phyloP scores from a whole-genome alignment of 2,329 filamentous ascomycete genomes.

The Fusarium sp. region DNA sequence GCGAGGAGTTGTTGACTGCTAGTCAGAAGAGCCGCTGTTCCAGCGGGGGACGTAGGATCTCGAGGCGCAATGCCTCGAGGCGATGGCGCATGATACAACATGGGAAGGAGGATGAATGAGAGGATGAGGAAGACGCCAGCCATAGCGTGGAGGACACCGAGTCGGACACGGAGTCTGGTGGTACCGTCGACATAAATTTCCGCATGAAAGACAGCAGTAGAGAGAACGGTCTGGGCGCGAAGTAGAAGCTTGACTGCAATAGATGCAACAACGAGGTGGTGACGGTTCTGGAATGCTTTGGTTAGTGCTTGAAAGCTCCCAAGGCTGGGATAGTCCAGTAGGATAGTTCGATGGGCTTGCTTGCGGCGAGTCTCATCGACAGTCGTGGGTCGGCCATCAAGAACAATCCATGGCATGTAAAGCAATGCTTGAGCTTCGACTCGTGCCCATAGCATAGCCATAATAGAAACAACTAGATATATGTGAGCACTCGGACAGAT shows the following conservation, averaged over 20 bases:
- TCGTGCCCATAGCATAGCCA: conserved; percentile 43
- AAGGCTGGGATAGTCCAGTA: conserved; percentile 44
- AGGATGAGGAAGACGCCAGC: conserved; percentile 38
- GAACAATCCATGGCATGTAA: conserved; percentile 46
- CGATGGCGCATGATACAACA: conserved; percentile 44
- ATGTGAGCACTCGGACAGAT: conserved; percentile 14
- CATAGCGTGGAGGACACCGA: conserved; percentile 40
- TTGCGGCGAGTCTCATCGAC: conserved; percentile 44
- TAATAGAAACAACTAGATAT: conserved; percentile 38
- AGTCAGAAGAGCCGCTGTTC: conserved; percentile 40
- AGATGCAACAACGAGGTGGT: conserved; percentile 43
- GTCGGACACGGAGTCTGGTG: conserved; percentile 30
- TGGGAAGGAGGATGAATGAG: conserved; percentile 34
- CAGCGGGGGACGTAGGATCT: conserved; percentile 44
- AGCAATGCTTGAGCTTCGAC: conserved; percentile 45
- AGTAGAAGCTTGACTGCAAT: conserved; percentile 39
- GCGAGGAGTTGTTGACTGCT: conserved; percentile 42
- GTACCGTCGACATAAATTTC: conserved; percentile 35
- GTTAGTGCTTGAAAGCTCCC: conserved; percentile 36
- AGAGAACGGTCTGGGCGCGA: conserved; percentile 42
- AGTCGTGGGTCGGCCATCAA: conserved; percentile 38
- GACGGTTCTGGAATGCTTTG: conserved; percentile 38
- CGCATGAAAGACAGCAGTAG: conserved; percentile 42
- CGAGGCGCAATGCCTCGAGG: conserved; percentile 43
- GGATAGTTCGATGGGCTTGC: conserved; percentile 42